Percentiles rank a stretch among this genome's conserved stretches.
phyloP scores from a whole-genome alignment of 495 filamentous ascomycete species.

The Entonaema liquescens region DNA sequence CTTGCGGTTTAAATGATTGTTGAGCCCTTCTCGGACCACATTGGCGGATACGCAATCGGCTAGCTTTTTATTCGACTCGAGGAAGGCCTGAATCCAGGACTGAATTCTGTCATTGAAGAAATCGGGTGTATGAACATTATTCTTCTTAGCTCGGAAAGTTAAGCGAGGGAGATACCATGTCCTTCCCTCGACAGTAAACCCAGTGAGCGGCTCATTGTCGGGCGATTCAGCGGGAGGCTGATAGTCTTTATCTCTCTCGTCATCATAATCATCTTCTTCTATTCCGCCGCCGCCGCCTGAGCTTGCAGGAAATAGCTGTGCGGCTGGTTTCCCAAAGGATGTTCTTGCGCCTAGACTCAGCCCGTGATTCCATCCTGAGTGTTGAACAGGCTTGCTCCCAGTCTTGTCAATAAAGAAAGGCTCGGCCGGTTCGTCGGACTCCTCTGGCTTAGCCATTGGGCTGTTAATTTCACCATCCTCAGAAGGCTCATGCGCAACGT shows the following conservation, averaged over 20 bases:
- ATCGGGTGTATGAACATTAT: neutral
- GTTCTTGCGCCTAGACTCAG: conserved; percentile 40
- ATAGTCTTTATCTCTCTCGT: neutral
- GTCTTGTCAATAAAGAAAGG: conserved; percentile 27
- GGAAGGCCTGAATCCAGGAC: conserved; percentile 19
- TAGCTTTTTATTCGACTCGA: conserved; percentile 18
- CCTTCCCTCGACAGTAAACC: conserved; percentile 23
- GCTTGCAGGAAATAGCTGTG: conserved; percentile 19
- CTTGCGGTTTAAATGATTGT: conserved; percentile 17
- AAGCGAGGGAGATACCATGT: conserved; percentile 37
- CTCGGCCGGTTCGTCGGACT: neutral
- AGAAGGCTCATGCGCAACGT: conserved; percentile 18
- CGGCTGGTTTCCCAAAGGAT: conserved; percentile 29
- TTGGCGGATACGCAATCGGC: conserved; percentile 20
- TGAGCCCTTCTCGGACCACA: conserved; percentile 29
- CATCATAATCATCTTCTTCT: neutral
- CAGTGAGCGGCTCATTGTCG: neutral
- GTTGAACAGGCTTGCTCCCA: conserved; percentile 5
- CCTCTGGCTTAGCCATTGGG: neutral
- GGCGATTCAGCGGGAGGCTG: neutral
- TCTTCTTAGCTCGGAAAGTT: neutral
- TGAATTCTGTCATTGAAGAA: conserved; percentile 10
- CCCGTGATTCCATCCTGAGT: conserved; percentile 52
- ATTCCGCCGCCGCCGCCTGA: no score
- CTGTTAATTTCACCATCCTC: conserved; percentile 31